A percentile compares a stretch with the other conserved stretches of the same genome.
These are phyloP conservation scores for Yamadazyma takamatsuzukensis DNA, from an alignment of 805 yeast species.

Conservation along the genomic window DNA sequence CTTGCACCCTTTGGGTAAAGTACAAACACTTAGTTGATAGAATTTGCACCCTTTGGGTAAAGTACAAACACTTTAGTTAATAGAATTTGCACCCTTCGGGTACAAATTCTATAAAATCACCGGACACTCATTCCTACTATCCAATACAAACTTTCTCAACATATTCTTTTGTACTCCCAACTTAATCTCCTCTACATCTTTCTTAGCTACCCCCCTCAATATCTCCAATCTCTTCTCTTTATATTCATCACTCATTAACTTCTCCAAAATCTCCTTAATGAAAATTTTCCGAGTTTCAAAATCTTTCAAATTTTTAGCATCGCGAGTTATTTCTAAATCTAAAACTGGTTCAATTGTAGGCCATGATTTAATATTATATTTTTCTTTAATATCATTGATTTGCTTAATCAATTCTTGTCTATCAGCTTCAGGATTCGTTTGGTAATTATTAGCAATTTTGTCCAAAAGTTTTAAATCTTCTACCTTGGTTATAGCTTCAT, in stretches of 20 bases:
- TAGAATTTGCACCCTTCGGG: too few relatives aligned
- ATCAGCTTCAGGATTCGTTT: constrained; percentile 16
- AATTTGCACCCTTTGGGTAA: too few relatives aligned
- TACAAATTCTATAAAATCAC: constrained; percentile 5
- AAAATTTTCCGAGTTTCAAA: constrained; percentile 26
- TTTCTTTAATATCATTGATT: constrained; percentile 33
- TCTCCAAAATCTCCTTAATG: constrained; percentile 27
- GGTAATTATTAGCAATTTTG: constrained; percentile 22
- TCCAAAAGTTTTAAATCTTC: constrained; percentile 38
- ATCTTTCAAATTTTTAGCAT: constrained; percentile 19
- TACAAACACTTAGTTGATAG: too few relatives aligned
- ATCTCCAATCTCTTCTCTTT: constrained; percentile 18
- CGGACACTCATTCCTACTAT: constrained; percentile 25
- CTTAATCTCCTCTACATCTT: constrained; percentile 13
- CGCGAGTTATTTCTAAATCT: constrained; percentile 25
- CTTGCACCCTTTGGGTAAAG: too few relatives aligned
- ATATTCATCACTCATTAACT: constrained; percentile 27
- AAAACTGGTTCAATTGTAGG: constrained; percentile 40
- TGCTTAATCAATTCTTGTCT: constrained; percentile 18
- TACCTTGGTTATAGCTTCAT: constrained; percentile 26
- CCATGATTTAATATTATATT: constrained; percentile 38
- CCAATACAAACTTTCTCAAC: constrained; percentile 55
- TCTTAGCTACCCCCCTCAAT: constrained; percentile 18
- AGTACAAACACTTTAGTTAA: too few relatives aligned
- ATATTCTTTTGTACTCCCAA: constrained; percentile 63